These are phyloP conservation scores for Ormosia emarginata DNA, from an alignment of 306 rosid species.

Conservation along the genomic window DNA sequence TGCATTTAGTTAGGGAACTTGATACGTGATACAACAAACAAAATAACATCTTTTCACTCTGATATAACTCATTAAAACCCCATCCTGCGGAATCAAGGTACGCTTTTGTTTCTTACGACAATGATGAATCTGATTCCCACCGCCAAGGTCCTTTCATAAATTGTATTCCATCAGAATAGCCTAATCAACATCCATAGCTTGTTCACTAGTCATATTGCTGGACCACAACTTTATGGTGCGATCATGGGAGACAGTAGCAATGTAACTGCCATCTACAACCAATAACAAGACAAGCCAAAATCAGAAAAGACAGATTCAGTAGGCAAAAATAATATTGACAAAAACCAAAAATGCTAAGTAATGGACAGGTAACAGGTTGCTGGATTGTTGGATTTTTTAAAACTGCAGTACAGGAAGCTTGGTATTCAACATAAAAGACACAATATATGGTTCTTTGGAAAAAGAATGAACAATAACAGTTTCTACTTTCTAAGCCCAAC, in stretches of 20 bases:
- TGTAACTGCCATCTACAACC: slow-evolving; percentile 65
- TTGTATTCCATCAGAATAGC: background rate
- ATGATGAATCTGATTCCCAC: background rate
- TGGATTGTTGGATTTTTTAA: background rate
- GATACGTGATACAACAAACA: background rate
- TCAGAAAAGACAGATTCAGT: background rate
- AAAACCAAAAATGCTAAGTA: background rate
- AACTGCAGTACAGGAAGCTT: background rate
- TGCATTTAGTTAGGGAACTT: background rate
- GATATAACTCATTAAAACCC: background rate
- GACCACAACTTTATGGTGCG: slow-evolving; percentile 90
- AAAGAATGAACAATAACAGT: background rate
- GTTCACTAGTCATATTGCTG: slow-evolving; percentile 38
- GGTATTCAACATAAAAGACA: background rate
- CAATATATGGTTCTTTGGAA: background rate
- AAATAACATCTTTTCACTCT: background rate
- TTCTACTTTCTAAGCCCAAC: background rate
- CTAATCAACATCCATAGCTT: slow-evolving; percentile 66
- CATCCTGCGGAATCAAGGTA: slow-evolving; percentile 12
- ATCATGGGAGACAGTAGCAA: slow-evolving; percentile 80
- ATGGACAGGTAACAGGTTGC: background rate
- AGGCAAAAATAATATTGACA: background rate
- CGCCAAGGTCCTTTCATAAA: slow-evolving; percentile 16
- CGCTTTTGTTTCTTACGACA: slow-evolving; percentile 7
- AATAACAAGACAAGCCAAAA: slow-evolving; percentile 22